Conservation (phyloP, 2,329 filamentous ascomycete genomes). For the Fusarium marasasianum region DNA sequence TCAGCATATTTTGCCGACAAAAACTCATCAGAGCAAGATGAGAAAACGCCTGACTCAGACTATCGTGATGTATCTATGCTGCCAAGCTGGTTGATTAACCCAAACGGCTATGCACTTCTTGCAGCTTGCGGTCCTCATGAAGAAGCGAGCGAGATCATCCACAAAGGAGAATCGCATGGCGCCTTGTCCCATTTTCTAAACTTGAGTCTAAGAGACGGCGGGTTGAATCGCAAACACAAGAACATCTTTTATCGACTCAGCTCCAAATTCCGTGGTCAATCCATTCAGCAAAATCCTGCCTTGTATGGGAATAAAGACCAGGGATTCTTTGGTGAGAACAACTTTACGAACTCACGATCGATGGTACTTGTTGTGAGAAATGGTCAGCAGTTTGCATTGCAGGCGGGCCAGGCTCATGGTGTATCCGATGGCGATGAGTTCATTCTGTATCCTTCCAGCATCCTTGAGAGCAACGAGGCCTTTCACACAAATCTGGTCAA, state of each 20-base stretch:
- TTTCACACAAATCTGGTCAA: neutral
- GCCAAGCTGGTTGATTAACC: constrained; percentile 14
- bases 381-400: neutral
- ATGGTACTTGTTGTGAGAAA: neutral
- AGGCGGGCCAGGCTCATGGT: constrained; percentile 16
- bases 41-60: neutral
- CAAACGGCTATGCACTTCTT: constrained; percentile 12
- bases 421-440: constrained; percentile 12
- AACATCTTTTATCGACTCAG: neutral
- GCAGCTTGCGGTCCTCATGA: constrained; percentile 16
- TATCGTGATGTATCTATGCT: constrained; percentile 2
- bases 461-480: neutral
- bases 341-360: neutral
- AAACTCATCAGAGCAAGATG: accelerated
- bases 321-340: constrained; percentile 6
- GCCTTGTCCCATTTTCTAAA: neutral
- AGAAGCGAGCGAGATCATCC: neutral
- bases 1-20: neutral
- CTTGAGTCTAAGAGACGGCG: neutral
- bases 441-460: neutral
- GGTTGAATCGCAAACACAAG: neutral
- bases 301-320: constrained; percentile 26
- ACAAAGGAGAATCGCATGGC: neutral
- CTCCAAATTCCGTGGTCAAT: neutral
- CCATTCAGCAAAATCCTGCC: neutral